phyloP scores from a whole-genome alignment of 192 early-diverging fungal species.

The Backusella morwellensis region DNA sequence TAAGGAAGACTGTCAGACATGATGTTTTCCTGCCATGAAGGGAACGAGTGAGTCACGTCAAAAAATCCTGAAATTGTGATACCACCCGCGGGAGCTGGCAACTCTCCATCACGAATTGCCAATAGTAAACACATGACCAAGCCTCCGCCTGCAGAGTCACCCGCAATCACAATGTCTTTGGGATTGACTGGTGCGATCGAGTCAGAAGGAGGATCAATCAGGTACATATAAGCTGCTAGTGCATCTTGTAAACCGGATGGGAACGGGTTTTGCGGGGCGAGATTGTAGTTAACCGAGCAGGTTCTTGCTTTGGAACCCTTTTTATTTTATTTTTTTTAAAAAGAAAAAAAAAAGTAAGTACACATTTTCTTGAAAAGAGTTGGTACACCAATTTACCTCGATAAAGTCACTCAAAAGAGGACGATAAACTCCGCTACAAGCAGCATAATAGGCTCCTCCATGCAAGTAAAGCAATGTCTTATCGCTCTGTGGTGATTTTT shows the following conservation, averaged over 20 bases:
- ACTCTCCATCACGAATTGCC: slow-evolving; percentile 51
- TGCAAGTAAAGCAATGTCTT: slow-evolving; percentile 70
- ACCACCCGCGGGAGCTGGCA: slow-evolving; percentile 54
- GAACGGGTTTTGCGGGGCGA: slow-evolving; percentile 79
- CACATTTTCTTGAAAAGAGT: not conserved
- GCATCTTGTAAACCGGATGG: slow-evolving; percentile 82
- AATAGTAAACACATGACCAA: slow-evolving; percentile 52
- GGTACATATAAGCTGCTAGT: slow-evolving; percentile 67
- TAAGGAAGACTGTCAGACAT: slow-evolving; percentile 43
- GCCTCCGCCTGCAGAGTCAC: slow-evolving; percentile 72
- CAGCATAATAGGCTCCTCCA: slow-evolving; percentile 67
- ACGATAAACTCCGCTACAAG: slow-evolving; percentile 38
- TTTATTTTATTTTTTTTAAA: not conserved
- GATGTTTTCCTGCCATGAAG: slow-evolving; percentile 31
- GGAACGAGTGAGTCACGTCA: slow-evolving; percentile 47
- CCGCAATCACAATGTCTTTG: slow-evolving; percentile 59
- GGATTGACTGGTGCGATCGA: slow-evolving; percentile 35
- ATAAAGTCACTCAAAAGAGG: slow-evolving; percentile 44
- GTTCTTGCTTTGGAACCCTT: slow-evolving; percentile 15
- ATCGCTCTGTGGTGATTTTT: slow-evolving; percentile 29
- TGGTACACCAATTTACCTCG: slow-evolving; percentile 20
- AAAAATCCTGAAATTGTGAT: slow-evolving; percentile 65
- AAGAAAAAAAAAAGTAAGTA: not conserved
- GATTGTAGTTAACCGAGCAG: slow-evolving; percentile 62
- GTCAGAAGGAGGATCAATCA: slow-evolving; percentile 48